A percentile compares a stretch with the other conserved stretches of the same genome.
These are phyloP conservation scores for Lentinula guzmanii DNA, from an alignment of 768 basidiomycete genomes.

Conservation along the genomic window DNA sequence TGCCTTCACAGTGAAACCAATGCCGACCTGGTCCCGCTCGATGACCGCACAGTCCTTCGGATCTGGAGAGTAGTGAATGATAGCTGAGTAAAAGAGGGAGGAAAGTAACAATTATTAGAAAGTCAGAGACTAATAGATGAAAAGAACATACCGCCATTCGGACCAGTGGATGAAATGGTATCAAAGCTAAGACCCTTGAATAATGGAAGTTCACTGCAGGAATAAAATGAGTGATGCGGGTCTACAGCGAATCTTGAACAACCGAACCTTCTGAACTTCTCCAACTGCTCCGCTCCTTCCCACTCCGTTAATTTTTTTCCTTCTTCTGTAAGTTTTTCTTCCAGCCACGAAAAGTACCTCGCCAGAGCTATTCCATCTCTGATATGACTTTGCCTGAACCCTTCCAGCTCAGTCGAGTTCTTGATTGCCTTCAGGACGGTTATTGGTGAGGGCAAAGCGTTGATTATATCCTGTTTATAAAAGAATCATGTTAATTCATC, in stretches of 20 bases:
- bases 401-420: slow-evolving; percentile 76
- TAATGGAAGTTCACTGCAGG: slow-evolving; percentile 57
- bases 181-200: slow-evolving; percentile 88
- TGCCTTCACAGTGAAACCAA: background rate
- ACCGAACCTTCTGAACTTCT: slow-evolving; percentile 77
- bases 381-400: slow-evolving; percentile 84
- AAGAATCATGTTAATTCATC: background rate
- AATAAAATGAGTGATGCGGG: background rate
- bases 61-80: slow-evolving; percentile 91
- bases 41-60: slow-evolving; percentile 68
- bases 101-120: background rate
- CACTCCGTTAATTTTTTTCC: slow-evolving; percentile 62
- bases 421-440: slow-evolving; percentile 79
- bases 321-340: slow-evolving; percentile 68
- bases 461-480: slow-evolving; percentile 45
- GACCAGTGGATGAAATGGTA: slow-evolving; percentile 89
- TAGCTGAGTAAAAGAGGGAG: slow-evolving; percentile 39
- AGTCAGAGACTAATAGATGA: background rate
- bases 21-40: slow-evolving; percentile 59
- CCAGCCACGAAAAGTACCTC: slow-evolving; percentile 93
- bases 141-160: slow-evolving; percentile 70
- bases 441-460: slow-evolving; percentile 63
- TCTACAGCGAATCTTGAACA: background rate
- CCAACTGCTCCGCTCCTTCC: slow-evolving; percentile 73
- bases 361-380: slow-evolving; percentile 86